Base-by-base conservation (phyloP, 192 early-diverging fungal species). In the Funneliformis mosseae region DNA sequence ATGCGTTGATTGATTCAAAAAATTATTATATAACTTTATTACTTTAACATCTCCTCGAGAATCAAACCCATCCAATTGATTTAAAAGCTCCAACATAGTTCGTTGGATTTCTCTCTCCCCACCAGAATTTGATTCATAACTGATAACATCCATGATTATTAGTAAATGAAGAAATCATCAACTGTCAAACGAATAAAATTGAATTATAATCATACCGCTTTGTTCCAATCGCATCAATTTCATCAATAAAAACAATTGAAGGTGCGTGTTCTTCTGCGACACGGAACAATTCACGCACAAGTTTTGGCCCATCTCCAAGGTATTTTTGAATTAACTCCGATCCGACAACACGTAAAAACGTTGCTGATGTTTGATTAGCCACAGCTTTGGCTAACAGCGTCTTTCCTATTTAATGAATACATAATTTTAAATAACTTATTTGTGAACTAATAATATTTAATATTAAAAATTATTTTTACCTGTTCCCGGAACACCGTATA, bases 311-410 rank as follows among this genome's bases (percentile, higher is more conserved):
- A 81, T 99, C 98, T 74, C 98, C 98, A 10, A 99, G 92, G 83
- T 98, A 99, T 88, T 98, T 98, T 89, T 99, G 97, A 85, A 99
- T 97, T 81, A 99, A 88, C 81, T 99, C 98, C 14, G 96, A 97
- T 5, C 98, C 98, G 18, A 97, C 96, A 39, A 99, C 95, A 69
- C 97, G 96, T 74, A 99, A 87, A 89, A 99, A 99, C 0, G 97
- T 97, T 12, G 98, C 98, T 21, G 95, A 96, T 9, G 98, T 99
- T 84, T 98, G 97, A 84, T 98, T 96, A 16, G 98, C 98, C 14
- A 98, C 97, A 25, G 98, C 98, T 85, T 98, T 99, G 48, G 96
- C 98, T 6, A 99, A 90, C 69, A 99, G 86, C 8, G 97, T 99
- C 81, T 99, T 99, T 3, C 77, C 77, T 78, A 48, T 42, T 27